Conservation (phyloP, 1,284 basidiomycete species). For the Phylloboletellus chloephorus region DNA sequence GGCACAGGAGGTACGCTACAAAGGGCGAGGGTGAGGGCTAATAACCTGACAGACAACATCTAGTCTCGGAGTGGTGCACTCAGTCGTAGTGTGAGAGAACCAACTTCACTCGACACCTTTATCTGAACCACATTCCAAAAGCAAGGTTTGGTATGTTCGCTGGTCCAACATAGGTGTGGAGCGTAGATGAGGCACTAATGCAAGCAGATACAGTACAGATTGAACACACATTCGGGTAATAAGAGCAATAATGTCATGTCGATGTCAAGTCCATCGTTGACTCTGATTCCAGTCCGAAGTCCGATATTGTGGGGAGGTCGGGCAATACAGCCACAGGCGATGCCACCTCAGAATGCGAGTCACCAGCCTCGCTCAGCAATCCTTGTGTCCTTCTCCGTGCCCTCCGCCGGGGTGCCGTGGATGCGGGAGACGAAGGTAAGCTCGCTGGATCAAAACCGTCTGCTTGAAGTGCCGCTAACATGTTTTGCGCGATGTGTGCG, state of each 20-base stretch:
- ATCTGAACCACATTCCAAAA: constrained; percentile 16
- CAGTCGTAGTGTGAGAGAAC: too few relatives aligned
- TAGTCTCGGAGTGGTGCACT: not conserved
- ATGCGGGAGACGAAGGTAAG: constrained; percentile 32
- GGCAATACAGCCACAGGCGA: constrained; percentile 37
- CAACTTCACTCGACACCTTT: not conserved
- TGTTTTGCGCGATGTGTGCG: constrained; percentile 61
- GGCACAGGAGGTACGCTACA: constrained; percentile 32
- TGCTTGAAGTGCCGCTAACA: constrained; percentile 67
- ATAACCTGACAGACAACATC: constrained; percentile 17
- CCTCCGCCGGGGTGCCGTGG: constrained; percentile 25
- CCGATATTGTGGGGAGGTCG: constrained; percentile 33
- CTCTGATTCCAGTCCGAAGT: constrained; percentile 27
- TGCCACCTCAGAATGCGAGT: constrained; percentile 28
- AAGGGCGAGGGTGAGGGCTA: constrained; percentile 37
- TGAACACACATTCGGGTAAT: constrained; percentile 20
- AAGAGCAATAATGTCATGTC: constrained; percentile 23
- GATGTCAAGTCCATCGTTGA: constrained; percentile 19
- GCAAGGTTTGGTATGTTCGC: constrained; percentile 18
- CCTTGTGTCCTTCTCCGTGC: constrained; percentile 25
- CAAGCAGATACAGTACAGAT: constrained; percentile 33
- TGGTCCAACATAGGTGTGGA: constrained; percentile 1
- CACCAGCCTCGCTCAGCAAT: constrained; percentile 26
- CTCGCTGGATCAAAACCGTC: constrained; percentile 42
- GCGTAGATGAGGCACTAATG: constrained; percentile 21